These are phyloP conservation scores for Boletellus dicymbophilus DNA, from an alignment of 1,284 basidiomycete genomes.

Conservation along the genomic window DNA sequence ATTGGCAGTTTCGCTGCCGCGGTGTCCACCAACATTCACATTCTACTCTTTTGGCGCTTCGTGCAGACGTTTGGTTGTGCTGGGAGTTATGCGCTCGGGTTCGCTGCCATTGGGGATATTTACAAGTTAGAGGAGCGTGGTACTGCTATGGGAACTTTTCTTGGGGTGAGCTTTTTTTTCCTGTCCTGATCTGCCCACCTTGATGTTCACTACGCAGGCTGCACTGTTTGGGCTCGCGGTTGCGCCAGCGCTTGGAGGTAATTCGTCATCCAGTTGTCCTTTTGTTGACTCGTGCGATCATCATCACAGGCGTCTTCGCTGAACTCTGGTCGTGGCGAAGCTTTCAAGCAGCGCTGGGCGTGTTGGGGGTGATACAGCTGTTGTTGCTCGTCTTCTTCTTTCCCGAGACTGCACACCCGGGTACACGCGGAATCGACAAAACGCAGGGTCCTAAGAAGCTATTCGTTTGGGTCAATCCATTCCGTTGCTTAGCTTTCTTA, in stretches of 20 bases:
- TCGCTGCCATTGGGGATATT: constrained; percentile 52
- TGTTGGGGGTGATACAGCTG: constrained; percentile 45
- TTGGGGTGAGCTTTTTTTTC: constrained; percentile 35
- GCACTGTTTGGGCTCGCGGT: constrained; percentile 44
- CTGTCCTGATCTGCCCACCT: background rate
- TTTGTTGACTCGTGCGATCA: background rate
- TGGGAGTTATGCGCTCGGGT: constrained; percentile 44
- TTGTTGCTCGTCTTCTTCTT: constrained; percentile 51
- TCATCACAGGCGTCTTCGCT: constrained; percentile 48
- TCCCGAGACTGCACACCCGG: constrained; percentile 71
- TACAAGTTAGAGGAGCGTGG: constrained; percentile 48
- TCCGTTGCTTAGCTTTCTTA: constrained; percentile 52
- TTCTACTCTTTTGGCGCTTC: constrained; percentile 46
- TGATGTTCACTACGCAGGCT: constrained; percentile 35
- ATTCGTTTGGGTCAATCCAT: constrained; percentile 60
- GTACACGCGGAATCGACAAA: constrained; percentile 46
- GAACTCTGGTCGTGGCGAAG: constrained; percentile 70
- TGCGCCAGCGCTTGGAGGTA: constrained; percentile 47
- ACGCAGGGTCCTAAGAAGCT: constrained; percentile 35
- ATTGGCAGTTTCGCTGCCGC: constrained; percentile 46
- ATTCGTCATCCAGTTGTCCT: background rate
- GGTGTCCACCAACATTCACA: constrained; percentile 32
- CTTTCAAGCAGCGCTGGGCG: constrained; percentile 57
- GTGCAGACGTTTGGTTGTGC: constrained; percentile 47
- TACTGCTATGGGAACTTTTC: constrained; percentile 48